Base-by-base conservation (phyloP, 805 yeast species). In the Saturnispora bothae region DNA sequence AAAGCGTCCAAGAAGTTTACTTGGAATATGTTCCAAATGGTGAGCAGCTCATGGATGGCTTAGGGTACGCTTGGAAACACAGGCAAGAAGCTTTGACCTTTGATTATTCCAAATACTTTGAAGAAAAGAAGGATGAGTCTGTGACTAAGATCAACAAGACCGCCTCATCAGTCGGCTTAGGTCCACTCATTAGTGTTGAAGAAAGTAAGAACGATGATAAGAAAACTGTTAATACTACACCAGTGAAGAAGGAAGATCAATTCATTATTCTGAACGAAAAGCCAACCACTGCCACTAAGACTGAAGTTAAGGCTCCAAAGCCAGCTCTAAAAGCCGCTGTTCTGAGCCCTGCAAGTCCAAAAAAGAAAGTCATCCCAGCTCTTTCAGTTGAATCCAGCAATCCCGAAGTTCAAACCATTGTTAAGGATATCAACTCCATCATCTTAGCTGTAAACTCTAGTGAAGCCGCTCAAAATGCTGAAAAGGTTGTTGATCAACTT, bases 11-110 rank as follows among this genome's bases (percentile, higher is more conserved):
- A 47, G 83, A 79, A 47, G 46, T 64, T 33, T 79, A 76, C 56
- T 65, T 76, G 17, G 77, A 76, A 46, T 70, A 69, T 42, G 71
- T 79, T 32, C 92, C 92, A 15, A 65, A 69, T 36, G 83, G 76
- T 28, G 81, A 76, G 48, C 57, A 59, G 17, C 58, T 71, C 22
- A 67, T 78, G 22, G 71, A 73, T 38, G 48, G 54, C 7, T 61
- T 69, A 37, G 83, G 78, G 46, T 60, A 52, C 36, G 44, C 52
- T 19, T 42, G 47, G 44, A 48, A 48, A 30, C 56, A 54, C 30
- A 44, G 31, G 27, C 53, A 48, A 19, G 53, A 50, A 36, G 25
- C 54, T 9, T 32, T 41, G 13, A 38, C 48, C 13, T 40, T 50
- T 28, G 48, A 45, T 31, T 42, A 39, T 16, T 16, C 27, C 3